A percentile compares a stretch with the other conserved stretches of the same genome.
Evolutionary conservation across 495 filamentous ascomycete species (phyloP).

Genomic region (Aspergillus mulundensis): DNA sequence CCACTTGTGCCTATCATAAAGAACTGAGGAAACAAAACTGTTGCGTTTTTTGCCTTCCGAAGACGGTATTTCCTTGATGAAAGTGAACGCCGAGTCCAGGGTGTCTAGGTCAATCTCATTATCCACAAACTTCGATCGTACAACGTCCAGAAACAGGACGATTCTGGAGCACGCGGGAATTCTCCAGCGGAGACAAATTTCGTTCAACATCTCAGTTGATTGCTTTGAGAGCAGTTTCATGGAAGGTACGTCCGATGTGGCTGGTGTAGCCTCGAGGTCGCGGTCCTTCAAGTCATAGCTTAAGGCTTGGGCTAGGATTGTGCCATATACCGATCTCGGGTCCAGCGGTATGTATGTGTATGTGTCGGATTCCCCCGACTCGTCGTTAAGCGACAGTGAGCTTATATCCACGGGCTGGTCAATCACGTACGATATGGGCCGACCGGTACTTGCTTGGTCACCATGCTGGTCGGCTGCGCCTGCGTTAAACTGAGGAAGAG

Average conservation of each 20-base stretch:
- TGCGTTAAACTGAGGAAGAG: conserved; percentile 50
- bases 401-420: conserved; percentile 78
- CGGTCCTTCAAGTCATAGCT: conserved; percentile 61
- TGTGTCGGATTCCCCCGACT: conserved; percentile 47
- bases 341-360: conserved; percentile 91
- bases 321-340: conserved; percentile 73
- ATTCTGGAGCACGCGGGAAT: conserved; percentile 79
- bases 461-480: conserved; percentile 32
- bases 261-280: conserved; percentile 49
- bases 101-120: conserved; percentile 77
- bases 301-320: conserved; percentile 70
- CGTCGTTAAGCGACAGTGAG: conserved; percentile 57
- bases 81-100: conserved; percentile 76
- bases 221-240: conserved; percentile 73
- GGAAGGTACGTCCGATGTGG: conserved; percentile 49
- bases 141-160: conserved; percentile 79
- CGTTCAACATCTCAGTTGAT: conserved; percentile 76
- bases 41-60: conserved; percentile 52
- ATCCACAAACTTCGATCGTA: conserved; percentile 78
- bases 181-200: conserved; percentile 84
- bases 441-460: conserved; percentile 49
- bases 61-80: conserved; percentile 65
- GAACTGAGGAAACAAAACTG: conserved; percentile 38
- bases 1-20: conserved; percentile 66
- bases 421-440: conserved; percentile 58